These are phyloP conservation scores for Halocafeteria seosinensis DNA, from an alignment of 108 stramenopile species.

Conservation along the genomic window DNA sequence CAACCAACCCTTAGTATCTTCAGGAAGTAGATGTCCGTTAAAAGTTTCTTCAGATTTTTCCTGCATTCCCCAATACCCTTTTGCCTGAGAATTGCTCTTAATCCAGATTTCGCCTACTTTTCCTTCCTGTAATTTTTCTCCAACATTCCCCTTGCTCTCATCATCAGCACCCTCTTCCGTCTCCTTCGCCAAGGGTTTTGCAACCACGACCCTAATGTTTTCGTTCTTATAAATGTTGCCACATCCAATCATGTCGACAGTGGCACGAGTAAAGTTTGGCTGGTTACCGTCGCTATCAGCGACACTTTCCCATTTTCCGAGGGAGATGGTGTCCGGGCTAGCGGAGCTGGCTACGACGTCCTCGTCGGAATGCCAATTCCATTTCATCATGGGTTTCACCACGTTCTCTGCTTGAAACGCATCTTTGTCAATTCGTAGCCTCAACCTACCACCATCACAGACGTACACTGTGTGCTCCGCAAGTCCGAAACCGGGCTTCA, in stretches of 20 bases:
- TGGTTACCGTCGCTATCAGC: too few species aligned
- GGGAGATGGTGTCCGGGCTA: background rate
- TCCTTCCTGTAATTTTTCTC: background rate
- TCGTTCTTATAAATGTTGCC: background rate
- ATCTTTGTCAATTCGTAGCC: slow-evolving; percentile 43
- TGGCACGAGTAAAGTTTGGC: too few species aligned
- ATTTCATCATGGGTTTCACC: background rate
- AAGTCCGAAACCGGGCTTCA: slow-evolving; percentile 82
- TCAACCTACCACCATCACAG: slow-evolving; percentile 57
- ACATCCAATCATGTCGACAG: background rate
- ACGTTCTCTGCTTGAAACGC: slow-evolving; percentile 24
- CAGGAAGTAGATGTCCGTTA: slow-evolving; percentile 6
- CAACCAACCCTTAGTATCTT: too few species aligned
- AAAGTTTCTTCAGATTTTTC: slow-evolving; percentile 19
- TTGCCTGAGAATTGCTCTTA: slow-evolving; percentile 56
- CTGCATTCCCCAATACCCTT: slow-evolving; percentile 46
- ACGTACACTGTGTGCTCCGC: slow-evolving; percentile 97
- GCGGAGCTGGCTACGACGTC: background rate
- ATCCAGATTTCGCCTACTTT: slow-evolving; percentile 86
- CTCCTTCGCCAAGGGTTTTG: too few species aligned
- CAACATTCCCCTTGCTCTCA: background rate
- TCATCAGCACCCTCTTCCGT: background rate
- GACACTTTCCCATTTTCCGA: background rate
- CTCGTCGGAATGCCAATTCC: background rate
- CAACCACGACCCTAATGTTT: background rate